A percentile compares a stretch with the other conserved stretches of the same genome.
These are phyloP conservation scores for Chrysoporthe deuterocubensis DNA, from an alignment of 2,329 filamentous ascomycete species.

Conservation along the genomic window DNA sequence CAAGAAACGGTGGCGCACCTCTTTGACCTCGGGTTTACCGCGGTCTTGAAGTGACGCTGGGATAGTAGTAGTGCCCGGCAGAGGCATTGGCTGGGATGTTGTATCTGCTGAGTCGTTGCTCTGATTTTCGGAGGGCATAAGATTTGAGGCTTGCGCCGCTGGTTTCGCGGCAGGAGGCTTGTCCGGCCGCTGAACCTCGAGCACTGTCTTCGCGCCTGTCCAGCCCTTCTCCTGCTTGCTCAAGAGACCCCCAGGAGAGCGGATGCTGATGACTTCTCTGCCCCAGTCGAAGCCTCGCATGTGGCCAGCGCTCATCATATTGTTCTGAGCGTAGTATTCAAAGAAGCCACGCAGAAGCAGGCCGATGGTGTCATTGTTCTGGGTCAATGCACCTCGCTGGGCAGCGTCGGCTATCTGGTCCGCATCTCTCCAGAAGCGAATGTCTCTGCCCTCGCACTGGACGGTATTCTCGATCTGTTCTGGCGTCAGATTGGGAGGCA, in stretches of 20 bases:
- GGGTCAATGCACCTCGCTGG: conserved; percentile 60
- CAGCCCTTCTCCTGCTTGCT: conserved; percentile 81
- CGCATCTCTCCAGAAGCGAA: conserved; percentile 81
- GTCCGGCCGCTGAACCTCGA: conserved; percentile 52
- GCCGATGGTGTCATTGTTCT: conserved; percentile 72
- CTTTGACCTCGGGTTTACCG: conserved; percentile 54
- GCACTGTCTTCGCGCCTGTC: conserved; percentile 77
- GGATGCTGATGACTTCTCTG: conserved; percentile 76
- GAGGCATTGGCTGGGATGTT: not conserved
- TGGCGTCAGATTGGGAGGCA: conserved; percentile 44
- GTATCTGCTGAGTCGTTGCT: not conserved
- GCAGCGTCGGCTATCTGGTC: conserved; percentile 68
- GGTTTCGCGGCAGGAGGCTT: conserved; percentile 31
- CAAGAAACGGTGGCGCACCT: conserved; percentile 78
- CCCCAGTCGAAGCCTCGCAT: conserved; percentile 77
- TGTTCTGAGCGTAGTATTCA: conserved; percentile 75
- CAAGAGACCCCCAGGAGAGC: conserved; percentile 70
- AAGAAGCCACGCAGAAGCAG: conserved; percentile 82
- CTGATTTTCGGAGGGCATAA: not conserved
- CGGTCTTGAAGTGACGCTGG: conserved; percentile 16
- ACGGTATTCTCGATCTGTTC: conserved; percentile 45
- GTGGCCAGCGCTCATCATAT: conserved; percentile 54
- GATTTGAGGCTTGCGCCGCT: conserved; percentile 30
- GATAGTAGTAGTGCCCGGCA: not conserved
- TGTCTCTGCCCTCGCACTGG: conserved; percentile 66